phyloP scores from a whole-genome alignment of 148 eudicot species.

The Pouteria glomerata region DNA sequence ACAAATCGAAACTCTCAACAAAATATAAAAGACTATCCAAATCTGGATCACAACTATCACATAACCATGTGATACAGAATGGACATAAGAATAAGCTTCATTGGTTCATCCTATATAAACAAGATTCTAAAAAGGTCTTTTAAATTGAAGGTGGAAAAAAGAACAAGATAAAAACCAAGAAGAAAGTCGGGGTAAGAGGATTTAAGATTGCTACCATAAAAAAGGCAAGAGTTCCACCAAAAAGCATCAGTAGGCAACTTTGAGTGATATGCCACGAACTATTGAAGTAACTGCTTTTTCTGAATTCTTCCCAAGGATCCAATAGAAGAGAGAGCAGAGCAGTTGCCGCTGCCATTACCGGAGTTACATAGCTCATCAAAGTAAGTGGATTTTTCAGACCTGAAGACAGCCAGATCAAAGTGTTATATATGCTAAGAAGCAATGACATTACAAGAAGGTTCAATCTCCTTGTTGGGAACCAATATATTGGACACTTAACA shows the following conservation, averaged over 20 bases:
- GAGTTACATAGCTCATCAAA: conserved; percentile 95
- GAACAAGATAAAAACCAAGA: not conserved
- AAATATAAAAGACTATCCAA: too few species aligned
- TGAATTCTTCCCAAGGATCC: conserved; percentile 91
- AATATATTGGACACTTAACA: too few species aligned
- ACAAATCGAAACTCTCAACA: too few species aligned
- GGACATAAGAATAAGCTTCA: too few species aligned
- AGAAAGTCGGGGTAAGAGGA: not conserved
- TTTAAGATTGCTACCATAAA: conserved; percentile 57
- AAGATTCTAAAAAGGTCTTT: too few species aligned
- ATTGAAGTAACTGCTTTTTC: conserved; percentile 57
- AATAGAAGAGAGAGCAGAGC: conserved; percentile 64
- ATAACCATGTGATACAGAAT: too few species aligned
- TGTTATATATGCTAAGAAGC: too few species aligned
- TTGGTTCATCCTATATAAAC: too few species aligned
- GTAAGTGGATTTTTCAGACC: conserved; percentile 92
- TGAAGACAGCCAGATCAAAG: conserved; percentile 20
- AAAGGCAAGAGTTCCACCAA: conserved; percentile 95
- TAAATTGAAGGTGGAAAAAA: not conserved
- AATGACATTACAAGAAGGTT: too few species aligned
- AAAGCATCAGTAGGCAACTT: conserved; percentile 88
- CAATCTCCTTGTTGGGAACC: too few species aligned
- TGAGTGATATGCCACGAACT: conserved; percentile 63
- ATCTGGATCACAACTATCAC: too few species aligned
- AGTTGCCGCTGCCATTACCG: conserved; percentile 82